Evolutionary conservation across 192 early-diverging fungal species (phyloP).

Genomic region (Coemansia sp.): DNA sequence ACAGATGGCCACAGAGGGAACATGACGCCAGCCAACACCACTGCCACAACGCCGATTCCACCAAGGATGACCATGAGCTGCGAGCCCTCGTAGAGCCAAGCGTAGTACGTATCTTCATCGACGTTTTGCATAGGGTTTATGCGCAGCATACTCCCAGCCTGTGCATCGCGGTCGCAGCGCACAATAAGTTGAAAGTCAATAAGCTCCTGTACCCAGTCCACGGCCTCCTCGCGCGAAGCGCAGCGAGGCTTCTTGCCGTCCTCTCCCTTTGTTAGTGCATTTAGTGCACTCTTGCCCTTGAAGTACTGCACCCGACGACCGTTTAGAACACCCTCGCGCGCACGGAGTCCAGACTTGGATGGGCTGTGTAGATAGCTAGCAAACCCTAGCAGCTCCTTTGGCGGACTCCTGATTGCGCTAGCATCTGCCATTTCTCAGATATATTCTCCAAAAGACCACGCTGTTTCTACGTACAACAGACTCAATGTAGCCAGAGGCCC

Average conservation of each 20-base stretch:
- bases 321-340: slow-evolving; percentile 83
- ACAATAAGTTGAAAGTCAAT: slow-evolving; percentile 73
- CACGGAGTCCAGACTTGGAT: slow-evolving; percentile 68
- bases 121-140: slow-evolving; percentile 64
- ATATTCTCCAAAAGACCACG: neutral
- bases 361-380: slow-evolving; percentile 78
- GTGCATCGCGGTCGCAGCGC: slow-evolving; percentile 66
- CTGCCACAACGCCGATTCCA: slow-evolving; percentile 71
- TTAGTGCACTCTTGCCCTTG: slow-evolving; percentile 60
- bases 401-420: slow-evolving; percentile 21
- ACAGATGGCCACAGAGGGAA: slow-evolving; percentile 94
- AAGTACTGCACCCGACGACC: slow-evolving; percentile 91
- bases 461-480: neutral
- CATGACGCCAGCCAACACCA: slow-evolving; percentile 91
- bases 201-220: slow-evolving; percentile 64
- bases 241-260: slow-evolving; percentile 54
- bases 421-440: slow-evolving; percentile 29
- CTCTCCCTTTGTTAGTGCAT: slow-evolving; percentile 46
- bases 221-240: slow-evolving; percentile 59
- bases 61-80: slow-evolving; percentile 75
- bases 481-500: neutral
- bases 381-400: slow-evolving; percentile 63
- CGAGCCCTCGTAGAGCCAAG: slow-evolving; percentile 93
- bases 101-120: slow-evolving; percentile 81
- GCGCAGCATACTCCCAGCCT: slow-evolving; percentile 51